These are phyloP conservation scores for Physcomitrellopsis africana DNA, from an alignment of 225 moss, liverwort and hornwort species.

Conservation along the genomic window DNA sequence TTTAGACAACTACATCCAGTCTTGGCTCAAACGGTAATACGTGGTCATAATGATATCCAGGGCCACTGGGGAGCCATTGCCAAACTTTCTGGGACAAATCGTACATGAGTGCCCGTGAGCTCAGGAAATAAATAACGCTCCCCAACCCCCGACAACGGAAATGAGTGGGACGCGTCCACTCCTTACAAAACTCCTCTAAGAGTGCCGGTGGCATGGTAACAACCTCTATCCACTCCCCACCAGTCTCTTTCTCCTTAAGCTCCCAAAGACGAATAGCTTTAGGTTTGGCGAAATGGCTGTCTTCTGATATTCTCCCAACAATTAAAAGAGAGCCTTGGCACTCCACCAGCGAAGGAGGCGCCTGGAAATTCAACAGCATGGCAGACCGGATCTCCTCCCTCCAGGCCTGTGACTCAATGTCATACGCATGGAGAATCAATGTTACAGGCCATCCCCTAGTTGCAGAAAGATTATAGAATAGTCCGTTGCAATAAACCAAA, in stretches of 20 bases:
- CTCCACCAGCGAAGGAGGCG: conserved; percentile 64
- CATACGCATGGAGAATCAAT: conserved; percentile 62
- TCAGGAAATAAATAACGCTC: conserved; percentile 63
- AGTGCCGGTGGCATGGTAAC: conserved; percentile 70
- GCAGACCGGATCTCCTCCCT: conserved; percentile 67
- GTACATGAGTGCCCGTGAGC: conserved; percentile 70
- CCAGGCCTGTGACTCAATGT: conserved; percentile 60
- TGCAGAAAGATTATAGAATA: conserved; percentile 65
- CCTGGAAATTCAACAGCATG: conserved; percentile 66
- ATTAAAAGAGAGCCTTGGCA: conserved; percentile 60
- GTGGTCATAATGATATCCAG: conserved; percentile 70
- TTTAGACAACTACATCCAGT: conserved; percentile 56
- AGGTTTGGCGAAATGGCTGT: conserved; percentile 66
- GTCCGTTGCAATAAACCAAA: conserved; percentile 59
- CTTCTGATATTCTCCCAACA: conserved; percentile 66
- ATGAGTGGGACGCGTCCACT: conserved; percentile 65
- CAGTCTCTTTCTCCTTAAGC: conserved; percentile 53
- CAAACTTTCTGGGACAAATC: conserved; percentile 65
- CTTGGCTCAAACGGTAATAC: conserved; percentile 69
- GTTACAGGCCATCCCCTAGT: conserved; percentile 70
- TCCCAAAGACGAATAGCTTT: conserved; percentile 65
- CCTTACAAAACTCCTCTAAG: conserved; percentile 67
- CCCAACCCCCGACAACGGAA: conserved; percentile 68
- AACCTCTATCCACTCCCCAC: conserved; percentile 62
- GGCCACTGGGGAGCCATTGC: conserved; percentile 73